Conservation (phyloP, 2,329 filamentous ascomycete genomes). For the Pestalotiopsis sp. region DNA sequence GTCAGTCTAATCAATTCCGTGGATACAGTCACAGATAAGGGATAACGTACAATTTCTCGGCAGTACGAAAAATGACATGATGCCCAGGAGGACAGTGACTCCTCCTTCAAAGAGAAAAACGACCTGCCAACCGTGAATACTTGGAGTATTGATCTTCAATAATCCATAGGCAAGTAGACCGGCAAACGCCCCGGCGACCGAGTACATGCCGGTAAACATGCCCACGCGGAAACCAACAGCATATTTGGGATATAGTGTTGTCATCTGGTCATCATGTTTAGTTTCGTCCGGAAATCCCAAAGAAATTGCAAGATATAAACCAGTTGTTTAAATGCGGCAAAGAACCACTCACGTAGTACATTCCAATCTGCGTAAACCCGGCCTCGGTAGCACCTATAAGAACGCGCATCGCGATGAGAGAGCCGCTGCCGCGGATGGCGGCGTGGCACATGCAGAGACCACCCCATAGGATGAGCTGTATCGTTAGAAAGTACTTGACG, state of each 20-base stretch:
- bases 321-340: neutral
- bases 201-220: slow-evolving; percentile 23
- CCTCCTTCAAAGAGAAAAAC: slow-evolving; percentile 22
- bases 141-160: slow-evolving; percentile 5
- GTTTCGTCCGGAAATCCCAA: neutral
- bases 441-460: slow-evolving; percentile 25
- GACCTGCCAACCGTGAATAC: slow-evolving; percentile 19
- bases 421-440: slow-evolving; percentile 16
- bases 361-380: slow-evolving; percentile 24
- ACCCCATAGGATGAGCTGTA: slow-evolving; percentile 22
- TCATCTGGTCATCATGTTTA: slow-evolving; percentile 10
- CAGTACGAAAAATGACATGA: slow-evolving; percentile 25
- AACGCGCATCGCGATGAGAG: slow-evolving; percentile 21
- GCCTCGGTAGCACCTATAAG: slow-evolving; percentile 24
- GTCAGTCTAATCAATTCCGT: neutral
- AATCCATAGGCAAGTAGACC: slow-evolving; percentile 24
- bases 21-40: neutral
- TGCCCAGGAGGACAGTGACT: slow-evolving; percentile 24
- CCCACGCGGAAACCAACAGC: slow-evolving; percentile 21
- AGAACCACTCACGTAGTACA: slow-evolving; percentile 17
- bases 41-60: slow-evolving; percentile 20
- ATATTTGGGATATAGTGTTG: slow-evolving; percentile 22
- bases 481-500: slow-evolving; percentile 16
- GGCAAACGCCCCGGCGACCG: slow-evolving; percentile 24
- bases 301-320: too few relatives aligned